Base-by-base conservation (phyloP, 495 filamentous ascomycete genomes). In the Cladorrhinum samala region DNA sequence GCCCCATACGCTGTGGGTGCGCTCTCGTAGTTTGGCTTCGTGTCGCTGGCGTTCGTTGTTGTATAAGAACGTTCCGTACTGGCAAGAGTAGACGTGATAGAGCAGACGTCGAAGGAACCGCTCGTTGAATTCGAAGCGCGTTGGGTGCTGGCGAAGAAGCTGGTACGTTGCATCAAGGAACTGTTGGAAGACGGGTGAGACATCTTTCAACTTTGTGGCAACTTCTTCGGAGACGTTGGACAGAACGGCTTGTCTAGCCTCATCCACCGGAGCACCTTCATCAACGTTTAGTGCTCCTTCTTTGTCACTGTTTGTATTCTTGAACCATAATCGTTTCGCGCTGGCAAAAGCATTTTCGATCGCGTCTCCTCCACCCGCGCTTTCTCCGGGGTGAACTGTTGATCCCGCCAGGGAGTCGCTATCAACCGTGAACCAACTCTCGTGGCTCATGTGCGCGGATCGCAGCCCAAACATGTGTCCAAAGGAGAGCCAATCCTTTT, bases 401-500 rank as follows among this genome's bases (percentile, higher is more conserved):
- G 72, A 65, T 3, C 78, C 78, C 23, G 77, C 77, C 38, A 83
- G 54, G 19, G 72, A 68, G 57, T 88, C 84, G 51, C 84, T 91
- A 68, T 96, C 87, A 36, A 88, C 82, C 36, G 84, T 78, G 65
- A 99, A 99, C 91, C 91, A 99, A 63, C 94, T 95, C 49, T 97
- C 93, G 55, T 86, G 88, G 56, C 85, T 87, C 37, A 96, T 70
- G 56, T 86, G 86, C 5, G 91, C 93, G 9, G 87, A 88, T 43
- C 93, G 83, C 58, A 94, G 84, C 39, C 88, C 81, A 72, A 97
- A 99, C 84, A 95, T 95, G 65, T 99, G 92, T 7, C 93, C 93
- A 67, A 95, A 99, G 0, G 92, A 91, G 17, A 97, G 75, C 91
- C 92, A 99, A 63, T 99, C 93, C 63, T 99, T 99, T 66, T 97